Conservation (phyloP, 2,329 filamentous ascomycete species). For the Colletotrichum sp. region DNA sequence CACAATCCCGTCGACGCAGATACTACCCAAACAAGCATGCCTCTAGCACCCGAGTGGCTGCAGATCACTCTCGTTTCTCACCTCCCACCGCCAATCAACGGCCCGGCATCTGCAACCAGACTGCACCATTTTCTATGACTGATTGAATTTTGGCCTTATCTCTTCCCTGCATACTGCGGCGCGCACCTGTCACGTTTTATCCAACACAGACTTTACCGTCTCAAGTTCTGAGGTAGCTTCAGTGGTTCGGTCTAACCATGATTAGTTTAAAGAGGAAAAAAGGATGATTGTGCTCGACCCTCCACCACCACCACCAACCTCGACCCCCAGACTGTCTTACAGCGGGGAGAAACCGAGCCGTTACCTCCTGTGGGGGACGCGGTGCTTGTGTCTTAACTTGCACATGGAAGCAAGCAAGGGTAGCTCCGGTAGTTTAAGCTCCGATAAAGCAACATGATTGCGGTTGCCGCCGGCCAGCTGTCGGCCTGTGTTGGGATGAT, state of each 20-base stretch:
- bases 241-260: neutral
- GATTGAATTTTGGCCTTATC: conserved; percentile 23
- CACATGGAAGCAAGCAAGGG: neutral
- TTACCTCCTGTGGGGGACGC: neutral
- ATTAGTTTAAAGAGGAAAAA: neutral
- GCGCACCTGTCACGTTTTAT: neutral
- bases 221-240: neutral
- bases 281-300: neutral
- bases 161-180: neutral
- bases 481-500: neutral
- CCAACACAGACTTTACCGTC: neutral
- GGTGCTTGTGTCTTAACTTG: neutral
- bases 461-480: conserved; percentile 19
- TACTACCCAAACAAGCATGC: conserved; percentile 3
- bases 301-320: neutral
- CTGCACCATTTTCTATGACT: conserved; percentile 20
- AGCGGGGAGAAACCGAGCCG: neutral
- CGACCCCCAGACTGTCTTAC: neutral
- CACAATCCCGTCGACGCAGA: neutral
- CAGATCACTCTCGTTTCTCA: neutral
- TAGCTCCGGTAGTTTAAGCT: conserved; percentile 7
- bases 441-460: conserved; percentile 4
- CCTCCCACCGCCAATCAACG: neutral
- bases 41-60: neutral
- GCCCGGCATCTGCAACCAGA: neutral